Evolutionary conservation across 2,329 filamentous ascomycete species (phyloP), one percentile per base, ranked within the genome.

Genomic region (Trichoderma sp.): DNA sequence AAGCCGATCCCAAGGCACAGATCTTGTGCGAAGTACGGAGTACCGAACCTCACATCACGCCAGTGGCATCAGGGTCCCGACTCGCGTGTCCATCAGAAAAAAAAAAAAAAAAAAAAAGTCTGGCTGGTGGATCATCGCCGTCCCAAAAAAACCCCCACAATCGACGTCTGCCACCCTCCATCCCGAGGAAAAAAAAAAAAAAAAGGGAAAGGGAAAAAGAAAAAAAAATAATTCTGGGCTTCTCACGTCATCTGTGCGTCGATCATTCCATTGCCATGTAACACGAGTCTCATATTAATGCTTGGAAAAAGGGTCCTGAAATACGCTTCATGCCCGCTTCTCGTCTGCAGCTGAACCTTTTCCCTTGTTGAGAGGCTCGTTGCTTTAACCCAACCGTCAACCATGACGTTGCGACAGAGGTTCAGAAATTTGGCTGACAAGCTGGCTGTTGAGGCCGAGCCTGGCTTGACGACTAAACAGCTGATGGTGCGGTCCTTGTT

Each of bases 401-500:
- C 61, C 37, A 69, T 69, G 67, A 32, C 50, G 67, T 73, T 78
- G 68, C 76, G 72, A 68, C 79, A 77, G 39, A 80, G 78, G 70
- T 73, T 82, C 61, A 79, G 79, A 71, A 76, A 78, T 70, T 81
- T 82, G 78, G 78, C 79, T 66, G 78, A 86, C 50, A 93, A 87
- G 82, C 76, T 94, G 67, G 89, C 91, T 54, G 91, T 95, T 68
- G 85, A 91, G 67, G 37, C 53, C 65, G 93, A 97, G 78, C 87
- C 90, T 1, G 92, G 92, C 54, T 84, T 97, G 74, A 91, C 89
- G 8, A 89, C 86, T 64, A 86, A 89, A 17, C 92, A 97, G 82
- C 83, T 96, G 72, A 93, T 97, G 90, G 86, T 87, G 80, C 73
- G 80, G 69, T 45, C 54, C 60, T 54, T 63, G 45, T 37, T 32